phyloP scores from a whole-genome alignment of 768 basidiomycete species.

The Hypholoma fasciculare region DNA sequence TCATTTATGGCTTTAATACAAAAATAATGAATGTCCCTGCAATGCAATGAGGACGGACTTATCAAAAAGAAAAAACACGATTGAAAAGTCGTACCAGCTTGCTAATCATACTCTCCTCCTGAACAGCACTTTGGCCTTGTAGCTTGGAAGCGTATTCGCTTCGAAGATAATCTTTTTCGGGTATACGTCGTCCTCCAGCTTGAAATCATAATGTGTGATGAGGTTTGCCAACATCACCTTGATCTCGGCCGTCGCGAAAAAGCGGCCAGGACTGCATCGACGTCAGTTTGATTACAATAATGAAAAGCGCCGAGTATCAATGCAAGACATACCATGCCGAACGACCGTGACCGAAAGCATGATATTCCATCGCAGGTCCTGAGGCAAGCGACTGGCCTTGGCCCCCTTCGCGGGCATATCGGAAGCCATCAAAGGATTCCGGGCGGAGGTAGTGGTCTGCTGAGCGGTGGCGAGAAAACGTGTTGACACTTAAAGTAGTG shows the following conservation, averaged over 20 bases:
- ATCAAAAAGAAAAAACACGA: too few relatives aligned
- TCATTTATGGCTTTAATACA: too few relatives aligned
- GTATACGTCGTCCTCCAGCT: background rate
- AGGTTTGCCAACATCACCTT: background rate
- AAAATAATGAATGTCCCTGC: too few relatives aligned
- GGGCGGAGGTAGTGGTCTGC: constrained; percentile 24
- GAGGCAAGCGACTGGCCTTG: constrained; percentile 26
- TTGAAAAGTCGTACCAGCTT: too few relatives aligned
- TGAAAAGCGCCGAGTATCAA: background rate
- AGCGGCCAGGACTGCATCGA: background rate
- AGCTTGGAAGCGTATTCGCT: background rate
- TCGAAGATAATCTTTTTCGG: background rate
- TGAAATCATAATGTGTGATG: background rate
- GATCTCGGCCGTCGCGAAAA: background rate
- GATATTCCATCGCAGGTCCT: constrained; percentile 19
- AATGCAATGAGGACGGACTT: too few relatives aligned
- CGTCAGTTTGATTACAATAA: background rate
- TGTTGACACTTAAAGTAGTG: constrained; percentile 23
- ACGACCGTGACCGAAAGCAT: constrained; percentile 36
- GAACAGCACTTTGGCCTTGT: background rate
- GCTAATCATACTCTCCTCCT: background rate
- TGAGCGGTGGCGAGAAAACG: background rate
- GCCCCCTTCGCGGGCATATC: constrained; percentile 31
- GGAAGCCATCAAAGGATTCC: constrained; percentile 39
- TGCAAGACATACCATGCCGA: constrained; percentile 21